A percentile compares a stretch with the other conserved stretches of the same genome.
These are phyloP conservation scores for Ogataea trehalophila DNA, from an alignment of 805 yeast species.

Conservation along the genomic window DNA sequence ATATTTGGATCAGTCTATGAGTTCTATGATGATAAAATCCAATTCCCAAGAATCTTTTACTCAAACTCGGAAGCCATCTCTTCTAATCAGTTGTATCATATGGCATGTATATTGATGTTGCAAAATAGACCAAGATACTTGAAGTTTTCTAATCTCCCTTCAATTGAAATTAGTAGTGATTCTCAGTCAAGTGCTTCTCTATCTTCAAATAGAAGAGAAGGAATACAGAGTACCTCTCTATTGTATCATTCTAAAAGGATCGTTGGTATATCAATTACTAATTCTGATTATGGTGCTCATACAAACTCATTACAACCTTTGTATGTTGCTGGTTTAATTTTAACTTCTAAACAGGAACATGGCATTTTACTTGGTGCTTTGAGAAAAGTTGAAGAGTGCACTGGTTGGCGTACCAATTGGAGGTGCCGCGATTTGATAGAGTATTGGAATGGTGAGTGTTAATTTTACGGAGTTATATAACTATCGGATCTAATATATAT, in stretches of 20 bases:
- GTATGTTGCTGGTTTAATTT: slow-evolving; percentile 22
- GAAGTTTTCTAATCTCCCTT: slow-evolving; percentile 19
- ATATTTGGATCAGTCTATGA: slow-evolving; percentile 30
- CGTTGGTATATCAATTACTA: slow-evolving; percentile 31
- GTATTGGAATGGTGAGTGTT: slow-evolving; percentile 18
- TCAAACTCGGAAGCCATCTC: slow-evolving; percentile 39
- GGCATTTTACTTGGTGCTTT: slow-evolving; percentile 20
- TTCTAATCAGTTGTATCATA: slow-evolving; percentile 37
- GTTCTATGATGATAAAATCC: slow-evolving; percentile 24
- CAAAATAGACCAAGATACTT: slow-evolving; percentile 36
- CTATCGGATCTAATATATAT: too few relatives aligned
- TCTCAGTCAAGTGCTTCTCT: background rate
- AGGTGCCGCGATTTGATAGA: slow-evolving; percentile 23
- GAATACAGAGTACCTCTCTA: slow-evolving; percentile 19
- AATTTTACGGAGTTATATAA: too few relatives aligned
- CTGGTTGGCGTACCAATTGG: slow-evolving; percentile 27
- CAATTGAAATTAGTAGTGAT: slow-evolving; percentile 6
- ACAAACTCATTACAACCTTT: slow-evolving; percentile 25
- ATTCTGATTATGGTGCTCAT: slow-evolving; percentile 25
- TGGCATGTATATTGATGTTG: slow-evolving; percentile 36
- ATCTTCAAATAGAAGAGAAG: background rate
- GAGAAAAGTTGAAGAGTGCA: slow-evolving; percentile 20
- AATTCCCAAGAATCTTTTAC: slow-evolving; percentile 35
- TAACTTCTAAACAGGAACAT: slow-evolving; percentile 21
- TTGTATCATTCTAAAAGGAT: slow-evolving; percentile 35